A percentile compares a stretch with the other conserved stretches of the same genome.
phyloP scores from a whole-genome alignment of 768 basidiomycete species.

The Mycena sanguinolenta region DNA sequence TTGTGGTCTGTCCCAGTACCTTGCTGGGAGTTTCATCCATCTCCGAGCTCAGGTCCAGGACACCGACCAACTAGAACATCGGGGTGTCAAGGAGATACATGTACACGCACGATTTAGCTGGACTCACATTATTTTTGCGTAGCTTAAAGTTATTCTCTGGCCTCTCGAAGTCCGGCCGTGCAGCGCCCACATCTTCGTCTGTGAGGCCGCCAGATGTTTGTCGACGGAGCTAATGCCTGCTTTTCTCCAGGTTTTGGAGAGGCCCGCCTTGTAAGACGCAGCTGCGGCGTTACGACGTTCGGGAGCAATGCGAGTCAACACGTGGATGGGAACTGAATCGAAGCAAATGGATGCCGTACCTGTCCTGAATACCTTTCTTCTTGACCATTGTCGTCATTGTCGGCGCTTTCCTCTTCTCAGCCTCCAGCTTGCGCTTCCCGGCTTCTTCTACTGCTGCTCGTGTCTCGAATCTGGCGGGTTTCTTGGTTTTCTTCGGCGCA shows the following conservation, averaged over 20 bases:
- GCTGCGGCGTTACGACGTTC: conserved; percentile 6
- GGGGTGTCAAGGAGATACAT: not conserved
- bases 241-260: not conserved
- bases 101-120: not conserved
- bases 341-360: not conserved
- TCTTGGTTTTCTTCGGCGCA: not conserved
- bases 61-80: not conserved
- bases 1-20: not conserved
- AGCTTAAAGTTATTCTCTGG: not conserved
- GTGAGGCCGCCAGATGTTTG: not conserved
- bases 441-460: not conserved
- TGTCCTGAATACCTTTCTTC: conserved; percentile 4
- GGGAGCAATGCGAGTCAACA: not conserved
- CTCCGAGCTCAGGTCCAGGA: not conserved
- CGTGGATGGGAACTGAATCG: not conserved
- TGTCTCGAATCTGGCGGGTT: not conserved
- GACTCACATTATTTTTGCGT: not conserved
- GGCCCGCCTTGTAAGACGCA: conserved; percentile 2
- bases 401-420: not conserved
- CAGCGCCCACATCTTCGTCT: not conserved
- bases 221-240: no score
- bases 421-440: not conserved
- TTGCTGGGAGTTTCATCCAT: not conserved
- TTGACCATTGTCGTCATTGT: not conserved
- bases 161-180: not conserved